Evolutionary conservation across 2,329 filamentous ascomycete genomes (phyloP), one percentile per base, ranked within the genome.

Genomic region (Talaromyces sp.): DNA sequence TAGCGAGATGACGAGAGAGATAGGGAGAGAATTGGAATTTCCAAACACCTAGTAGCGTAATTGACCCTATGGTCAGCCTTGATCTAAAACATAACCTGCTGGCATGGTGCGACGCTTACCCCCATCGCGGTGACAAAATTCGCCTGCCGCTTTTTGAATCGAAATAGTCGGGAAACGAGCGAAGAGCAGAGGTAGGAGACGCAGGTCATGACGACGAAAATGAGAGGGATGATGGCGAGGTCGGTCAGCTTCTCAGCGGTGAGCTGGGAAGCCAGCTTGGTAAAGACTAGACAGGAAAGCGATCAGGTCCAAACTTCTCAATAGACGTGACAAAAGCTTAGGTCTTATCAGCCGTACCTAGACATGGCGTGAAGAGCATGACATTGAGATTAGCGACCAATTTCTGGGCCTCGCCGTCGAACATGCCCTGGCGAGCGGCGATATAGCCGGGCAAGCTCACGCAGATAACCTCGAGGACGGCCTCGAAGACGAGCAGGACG

Each of bases 111-210:
- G 4, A 46, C 24, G 12, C 81, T 65, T 79, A 87, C 86, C 54
- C 90, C 92, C 94, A 99, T 99, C 57, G 94, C 94, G 32, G 91
- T 90, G 48, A 99, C 89, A 70, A 99, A 99, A 77, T 99, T 99
- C 65, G 88, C 85, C 48, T 92, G 90, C 63, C 93, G 86, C 74
- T 89, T 92, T 68, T 86, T 86, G 76, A 99, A 92, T 17, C 90
- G 82, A 73, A 92, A 96, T 54, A 86, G 79, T 75, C 85, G 88
- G 19, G 90, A 85, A 58, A 97, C 84, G 12, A 83, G 69, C 9
- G 86, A 77, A 2, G 92, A 88, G 58, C 92, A 91, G 3, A 85
- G 58, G 78, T 92, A 99, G 14, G 93, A 97, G 29, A 97, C 87
- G 9, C 89, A 67, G 0, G 92, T 97, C 77, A 97, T 93, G 31